phyloP scores from a whole-genome alignment of 768 basidiomycete genomes.

The Termitomyces sp. region DNA sequence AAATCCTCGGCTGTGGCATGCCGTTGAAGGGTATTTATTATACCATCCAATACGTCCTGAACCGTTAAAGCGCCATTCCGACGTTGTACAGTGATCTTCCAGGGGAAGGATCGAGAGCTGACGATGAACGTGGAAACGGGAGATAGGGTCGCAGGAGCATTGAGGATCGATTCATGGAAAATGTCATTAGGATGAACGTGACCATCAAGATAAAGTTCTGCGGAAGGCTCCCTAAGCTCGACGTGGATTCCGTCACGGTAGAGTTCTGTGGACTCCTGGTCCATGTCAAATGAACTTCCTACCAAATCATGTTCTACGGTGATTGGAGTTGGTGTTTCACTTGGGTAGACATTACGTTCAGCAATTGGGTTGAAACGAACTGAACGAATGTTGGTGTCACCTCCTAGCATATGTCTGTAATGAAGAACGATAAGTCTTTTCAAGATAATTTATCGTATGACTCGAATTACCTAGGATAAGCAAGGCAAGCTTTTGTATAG shows the following conservation, averaged over 20 bases:
- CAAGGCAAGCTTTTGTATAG: neutral
- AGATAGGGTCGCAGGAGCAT: neutral
- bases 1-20: neutral
- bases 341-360: neutral
- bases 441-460: too few relatives aligned
- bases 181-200: neutral
- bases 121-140: neutral
- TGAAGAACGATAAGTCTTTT: neutral
- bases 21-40: neutral
- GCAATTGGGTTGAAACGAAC: neutral
- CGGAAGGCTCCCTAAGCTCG: neutral
- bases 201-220: neutral
- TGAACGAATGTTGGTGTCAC: neutral
- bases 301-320: too few relatives aligned
- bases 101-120: neutral
- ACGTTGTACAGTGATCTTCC: neutral
- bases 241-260: neutral
- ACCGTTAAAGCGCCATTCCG: neutral
- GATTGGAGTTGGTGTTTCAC: neutral
- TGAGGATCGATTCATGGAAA: neutral
- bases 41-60: neutral
- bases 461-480: neutral
- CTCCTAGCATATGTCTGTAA: neutral
- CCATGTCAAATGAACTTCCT: neutral
- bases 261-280: neutral